These are phyloP conservation scores for Lumnitzera racemosa DNA, from an alignment of 345 rosid genomes.

Conservation along the genomic window DNA sequence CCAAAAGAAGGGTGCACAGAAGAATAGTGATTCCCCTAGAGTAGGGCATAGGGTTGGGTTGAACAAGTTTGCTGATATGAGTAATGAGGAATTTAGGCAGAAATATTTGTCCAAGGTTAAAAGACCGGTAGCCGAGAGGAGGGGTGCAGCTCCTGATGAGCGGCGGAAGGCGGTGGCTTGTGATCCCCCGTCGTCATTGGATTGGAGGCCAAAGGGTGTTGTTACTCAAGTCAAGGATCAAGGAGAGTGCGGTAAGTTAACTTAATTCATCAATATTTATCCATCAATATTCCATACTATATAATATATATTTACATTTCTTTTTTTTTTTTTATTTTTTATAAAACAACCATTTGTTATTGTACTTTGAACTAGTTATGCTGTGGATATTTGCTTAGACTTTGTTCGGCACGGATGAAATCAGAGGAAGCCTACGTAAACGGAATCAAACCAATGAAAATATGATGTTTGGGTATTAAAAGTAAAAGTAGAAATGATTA, in stretches of 20 bases:
- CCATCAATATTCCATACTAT: not conserved
- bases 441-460: no score
- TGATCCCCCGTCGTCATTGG: slow-evolving; percentile 41
- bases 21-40: slow-evolving; percentile 7
- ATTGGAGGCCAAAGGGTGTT: slow-evolving; percentile 55
- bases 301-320: not conserved
- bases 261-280: not conserved
- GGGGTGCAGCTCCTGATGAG: slow-evolving; percentile 1
- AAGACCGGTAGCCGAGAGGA: slow-evolving; percentile 23
- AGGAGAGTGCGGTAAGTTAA: slow-evolving; percentile 42
- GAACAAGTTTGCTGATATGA: slow-evolving; percentile 62
- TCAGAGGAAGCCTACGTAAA: no score
- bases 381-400: no score
- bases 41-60: slow-evolving; percentile 34
- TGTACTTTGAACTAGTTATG: no score
- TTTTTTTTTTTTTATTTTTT: no score
- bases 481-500: no score
- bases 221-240: slow-evolving; percentile 53
- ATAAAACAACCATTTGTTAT: no score
- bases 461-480: no score
- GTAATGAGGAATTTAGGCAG: slow-evolving; percentile 51
- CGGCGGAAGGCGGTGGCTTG: slow-evolving; percentile 19
- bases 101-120: slow-evolving; percentile 36
- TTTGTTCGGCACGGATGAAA: no score
- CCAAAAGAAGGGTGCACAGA: slow-evolving; percentile 8